Evolutionary conservation across 352 stramenopile species (phyloP).

Genomic region (Aphanomyces euteiches): DNA sequence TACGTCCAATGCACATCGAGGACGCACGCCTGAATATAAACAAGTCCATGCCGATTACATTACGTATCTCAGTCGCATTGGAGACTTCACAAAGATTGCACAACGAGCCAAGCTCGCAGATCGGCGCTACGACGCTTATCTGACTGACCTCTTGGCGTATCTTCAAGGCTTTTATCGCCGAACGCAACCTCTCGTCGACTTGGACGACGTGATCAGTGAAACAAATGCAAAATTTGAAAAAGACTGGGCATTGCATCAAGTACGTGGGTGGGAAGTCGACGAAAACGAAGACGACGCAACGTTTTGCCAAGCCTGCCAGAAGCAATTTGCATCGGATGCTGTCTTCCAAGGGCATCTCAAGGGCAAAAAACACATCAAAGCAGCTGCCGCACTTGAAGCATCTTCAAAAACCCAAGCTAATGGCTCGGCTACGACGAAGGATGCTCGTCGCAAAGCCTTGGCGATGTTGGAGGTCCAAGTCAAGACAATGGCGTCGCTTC

Average conservation of each 20-base stretch:
- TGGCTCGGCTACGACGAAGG: not conserved
- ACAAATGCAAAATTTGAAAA: constrained; percentile 82
- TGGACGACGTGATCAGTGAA: constrained; percentile 81
- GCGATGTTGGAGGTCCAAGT: constrained; percentile 73
- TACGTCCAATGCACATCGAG: constrained; percentile 11
- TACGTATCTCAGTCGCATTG: constrained; percentile 63
- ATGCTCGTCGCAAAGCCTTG: constrained; percentile 39
- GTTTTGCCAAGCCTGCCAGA: constrained; percentile 64
- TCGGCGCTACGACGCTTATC: constrained; percentile 55
- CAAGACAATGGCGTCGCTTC: constrained; percentile 63
- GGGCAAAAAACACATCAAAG: constrained; percentile 80
- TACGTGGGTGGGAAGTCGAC: constrained; percentile 53
- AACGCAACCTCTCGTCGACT: constrained; percentile 82
- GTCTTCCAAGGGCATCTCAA: constrained; percentile 69
- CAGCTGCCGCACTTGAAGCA: constrained; percentile 30
- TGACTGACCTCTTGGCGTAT: constrained; percentile 74
- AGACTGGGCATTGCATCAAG: constrained; percentile 58
- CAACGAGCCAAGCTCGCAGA: constrained; percentile 56
- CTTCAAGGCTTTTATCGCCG: constrained; percentile 83
- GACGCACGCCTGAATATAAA: constrained; percentile 30
- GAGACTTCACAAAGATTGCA: constrained; percentile 60
- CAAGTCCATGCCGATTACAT: constrained; percentile 57
- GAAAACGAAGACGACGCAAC: constrained; percentile 30
- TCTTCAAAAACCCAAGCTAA: not conserved
- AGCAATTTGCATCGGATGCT: constrained; percentile 67